phyloP scores from a whole-genome alignment of 768 basidiomycete genomes.

The Coprinellus micaceus region DNA sequence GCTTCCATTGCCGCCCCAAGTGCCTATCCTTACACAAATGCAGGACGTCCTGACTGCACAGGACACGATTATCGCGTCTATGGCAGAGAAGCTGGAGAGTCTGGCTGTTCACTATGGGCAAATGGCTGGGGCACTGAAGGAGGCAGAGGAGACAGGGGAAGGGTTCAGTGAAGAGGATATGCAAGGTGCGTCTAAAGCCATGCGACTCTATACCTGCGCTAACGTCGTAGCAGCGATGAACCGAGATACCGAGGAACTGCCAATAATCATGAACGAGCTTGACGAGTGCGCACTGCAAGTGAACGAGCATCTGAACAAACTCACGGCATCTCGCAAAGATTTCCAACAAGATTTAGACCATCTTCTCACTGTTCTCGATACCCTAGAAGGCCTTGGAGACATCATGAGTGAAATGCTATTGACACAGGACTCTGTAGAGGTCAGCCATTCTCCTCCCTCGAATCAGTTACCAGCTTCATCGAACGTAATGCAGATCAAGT shows the following conservation, averaged over 20 bases:
- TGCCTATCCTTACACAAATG: slow-evolving; percentile 32
- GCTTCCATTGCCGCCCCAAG: slow-evolving; percentile 33
- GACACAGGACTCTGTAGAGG: slow-evolving; percentile 67
- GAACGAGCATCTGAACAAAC: slow-evolving; percentile 50
- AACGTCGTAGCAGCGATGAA: slow-evolving; percentile 57
- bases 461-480: not conserved
- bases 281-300: slow-evolving; percentile 56
- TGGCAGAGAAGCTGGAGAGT: slow-evolving; percentile 73
- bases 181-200: slow-evolving; percentile 40
- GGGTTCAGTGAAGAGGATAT: slow-evolving; percentile 66
- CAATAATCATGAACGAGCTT: slow-evolving; percentile 68
- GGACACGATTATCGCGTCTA: slow-evolving; percentile 53
- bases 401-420: slow-evolving; percentile 78
- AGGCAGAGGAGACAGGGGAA: slow-evolving; percentile 61
- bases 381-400: slow-evolving; percentile 73
- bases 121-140: slow-evolving; percentile 65
- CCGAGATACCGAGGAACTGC: slow-evolving; percentile 75
- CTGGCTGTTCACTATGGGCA: slow-evolving; percentile 73
- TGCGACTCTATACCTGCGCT: not conserved
- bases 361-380: slow-evolving; percentile 49
- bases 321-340: slow-evolving; percentile 40
- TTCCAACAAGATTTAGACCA: slow-evolving; percentile 47
- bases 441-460: slow-evolving; percentile 22
- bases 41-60: slow-evolving; percentile 51
- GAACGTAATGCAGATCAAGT: slow-evolving; percentile 38